Evolutionary conservation across 371 early-diverging fungal species (phyloP).

Genomic region (Circinella minor): DNA sequence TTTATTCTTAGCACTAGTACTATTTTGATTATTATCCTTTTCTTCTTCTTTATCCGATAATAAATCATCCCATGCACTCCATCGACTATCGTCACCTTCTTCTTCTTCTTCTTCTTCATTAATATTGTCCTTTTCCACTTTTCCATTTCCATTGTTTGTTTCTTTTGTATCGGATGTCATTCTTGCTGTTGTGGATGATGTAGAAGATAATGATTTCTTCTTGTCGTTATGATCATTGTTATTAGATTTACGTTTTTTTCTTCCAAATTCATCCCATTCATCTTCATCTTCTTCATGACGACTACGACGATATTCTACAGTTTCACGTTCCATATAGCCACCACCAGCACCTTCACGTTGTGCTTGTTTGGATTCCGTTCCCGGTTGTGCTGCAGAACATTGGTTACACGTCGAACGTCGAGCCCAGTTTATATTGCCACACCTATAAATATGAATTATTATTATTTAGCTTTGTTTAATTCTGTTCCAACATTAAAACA

Average conservation of each 20-base stretch:
- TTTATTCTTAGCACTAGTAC: slow-evolving; percentile 3
- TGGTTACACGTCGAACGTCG: slow-evolving; percentile 33
- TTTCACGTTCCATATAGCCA: slow-evolving; percentile 39
- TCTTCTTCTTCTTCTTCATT: slow-evolving; percentile 34
- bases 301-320: slow-evolving; percentile 27
- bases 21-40: slow-evolving; percentile 6
- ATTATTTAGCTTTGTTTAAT: not conserved
- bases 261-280: slow-evolving; percentile 43
- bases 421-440: slow-evolving; percentile 43
- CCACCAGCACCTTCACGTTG: slow-evolving; percentile 43
- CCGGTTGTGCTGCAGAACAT: slow-evolving; percentile 34
- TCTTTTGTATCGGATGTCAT: no score
- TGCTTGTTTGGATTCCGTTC: slow-evolving; percentile 22
- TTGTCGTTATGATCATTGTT: not conserved
- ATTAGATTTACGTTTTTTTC: slow-evolving; percentile 18
- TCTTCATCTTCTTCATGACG: slow-evolving; percentile 30
- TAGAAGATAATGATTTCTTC: not conserved
- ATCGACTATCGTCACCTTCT: slow-evolving; percentile 34
- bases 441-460: slow-evolving; percentile 14
- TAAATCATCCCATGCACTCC: slow-evolving; percentile 38
- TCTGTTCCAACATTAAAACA: no score
- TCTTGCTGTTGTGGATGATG: not conserved
- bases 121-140: not conserved
- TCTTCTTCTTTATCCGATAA: slow-evolving; percentile 20
- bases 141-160: not conserved